Evolutionary conservation across 1,139 yeast genomes (phyloP).

Genomic region (Yamadazyma buinensis): DNA sequence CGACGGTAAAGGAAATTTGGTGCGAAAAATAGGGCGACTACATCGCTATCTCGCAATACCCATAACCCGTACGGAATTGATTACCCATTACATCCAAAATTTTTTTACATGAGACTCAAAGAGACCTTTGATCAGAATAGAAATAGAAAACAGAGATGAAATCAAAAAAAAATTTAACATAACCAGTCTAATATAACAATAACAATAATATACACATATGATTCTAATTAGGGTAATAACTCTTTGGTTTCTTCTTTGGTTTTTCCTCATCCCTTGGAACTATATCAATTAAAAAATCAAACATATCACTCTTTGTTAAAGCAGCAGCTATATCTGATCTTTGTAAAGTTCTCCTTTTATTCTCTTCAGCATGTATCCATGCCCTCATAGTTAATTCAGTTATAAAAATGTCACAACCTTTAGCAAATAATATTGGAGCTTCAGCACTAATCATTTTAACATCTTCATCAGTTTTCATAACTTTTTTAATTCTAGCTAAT

Average conservation of each 20-base stretch:
- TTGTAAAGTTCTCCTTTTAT: constrained; percentile 89
- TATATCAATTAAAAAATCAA: constrained; percentile 91
- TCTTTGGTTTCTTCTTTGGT: constrained; percentile 33
- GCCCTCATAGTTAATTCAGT: constrained; percentile 98
- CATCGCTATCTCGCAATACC: too few relatives aligned
- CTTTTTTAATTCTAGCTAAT: constrained; percentile 88
- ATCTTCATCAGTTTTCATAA: constrained; percentile 97
- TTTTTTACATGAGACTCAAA: too few relatives aligned
- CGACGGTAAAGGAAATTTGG: too few relatives aligned
- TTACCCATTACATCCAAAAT: too few relatives aligned
- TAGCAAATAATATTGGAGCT: constrained; percentile 95
- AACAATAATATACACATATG: constrained; percentile 12
- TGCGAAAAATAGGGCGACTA: too few relatives aligned
- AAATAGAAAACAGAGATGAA: too few relatives aligned
- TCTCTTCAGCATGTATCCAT: constrained; percentile 97
- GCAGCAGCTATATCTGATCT: constrained; percentile 96
- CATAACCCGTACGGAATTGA: too few relatives aligned
- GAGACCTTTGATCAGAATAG: too few relatives aligned
- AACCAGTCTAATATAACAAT: constrained; percentile 1
- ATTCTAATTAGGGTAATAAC: constrained; percentile 11
- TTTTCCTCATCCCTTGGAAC: constrained; percentile 82
- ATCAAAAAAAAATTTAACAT: too few relatives aligned
- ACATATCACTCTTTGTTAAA: constrained; percentile 91
- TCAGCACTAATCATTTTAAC: constrained; percentile 97
- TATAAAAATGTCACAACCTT: constrained; percentile 95